Conservation (phyloP, 2,329 filamentous ascomycete species). For the Aspergillus sp. region DNA sequence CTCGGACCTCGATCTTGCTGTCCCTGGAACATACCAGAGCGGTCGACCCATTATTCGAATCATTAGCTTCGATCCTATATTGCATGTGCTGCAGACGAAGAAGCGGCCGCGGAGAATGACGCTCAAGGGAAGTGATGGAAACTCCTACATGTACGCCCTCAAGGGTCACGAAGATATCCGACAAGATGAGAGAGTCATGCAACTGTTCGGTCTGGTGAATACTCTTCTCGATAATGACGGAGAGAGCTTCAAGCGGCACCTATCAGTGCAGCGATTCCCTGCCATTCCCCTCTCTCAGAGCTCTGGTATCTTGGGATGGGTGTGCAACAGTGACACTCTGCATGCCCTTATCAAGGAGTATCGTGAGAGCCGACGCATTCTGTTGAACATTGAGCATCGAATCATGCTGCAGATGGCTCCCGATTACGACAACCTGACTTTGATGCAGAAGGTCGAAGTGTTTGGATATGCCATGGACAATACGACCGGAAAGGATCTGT, state of each 20-base stretch:
- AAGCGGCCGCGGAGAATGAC: slow-evolving; percentile 89
- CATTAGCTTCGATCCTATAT: slow-evolving; percentile 81
- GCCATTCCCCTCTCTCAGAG: slow-evolving; percentile 97
- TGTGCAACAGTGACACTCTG: slow-evolving; percentile 94
- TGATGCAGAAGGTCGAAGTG: slow-evolving; percentile 99
- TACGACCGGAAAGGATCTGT: slow-evolving; percentile 96
- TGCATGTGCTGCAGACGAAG: slow-evolving; percentile 93
- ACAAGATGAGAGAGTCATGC: slow-evolving; percentile 99
- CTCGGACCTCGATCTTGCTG: slow-evolving; percentile 82
- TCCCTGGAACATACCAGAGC: slow-evolving; percentile 92
- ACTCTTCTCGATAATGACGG: slow-evolving; percentile 90
- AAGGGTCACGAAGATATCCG: slow-evolving; percentile 99
- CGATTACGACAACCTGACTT: slow-evolving; percentile 95
- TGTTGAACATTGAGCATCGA: slow-evolving; percentile 97
- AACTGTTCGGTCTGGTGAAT: slow-evolving; percentile 96
- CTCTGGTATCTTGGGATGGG: slow-evolving; percentile 92
- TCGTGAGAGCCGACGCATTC: slow-evolving; percentile 91
- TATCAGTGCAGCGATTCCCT: slow-evolving; percentile 93
- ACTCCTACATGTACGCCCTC: slow-evolving; percentile 80
- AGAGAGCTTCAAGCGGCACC: slow-evolving; percentile 93
- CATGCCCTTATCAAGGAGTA: slow-evolving; percentile 97
- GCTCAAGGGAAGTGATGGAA: slow-evolving; percentile 84
- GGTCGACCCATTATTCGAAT: slow-evolving; percentile 78
- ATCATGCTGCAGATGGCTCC: slow-evolving; percentile 99
- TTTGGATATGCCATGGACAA: slow-evolving; percentile 99